Conservation (phyloP, 257 asterid genomes). For the Solanum gandarillasii region DNA sequence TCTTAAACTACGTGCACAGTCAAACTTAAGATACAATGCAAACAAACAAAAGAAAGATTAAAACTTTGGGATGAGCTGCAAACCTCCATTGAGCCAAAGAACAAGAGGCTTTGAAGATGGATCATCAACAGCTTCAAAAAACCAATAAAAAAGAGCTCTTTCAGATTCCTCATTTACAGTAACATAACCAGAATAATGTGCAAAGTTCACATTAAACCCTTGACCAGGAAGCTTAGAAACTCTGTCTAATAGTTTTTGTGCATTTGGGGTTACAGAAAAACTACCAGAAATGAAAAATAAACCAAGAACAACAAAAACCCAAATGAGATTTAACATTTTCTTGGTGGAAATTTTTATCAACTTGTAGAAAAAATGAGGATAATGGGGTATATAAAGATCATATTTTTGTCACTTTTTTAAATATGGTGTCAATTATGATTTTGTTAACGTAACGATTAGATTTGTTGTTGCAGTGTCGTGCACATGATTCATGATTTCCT, state of each 20-base stretch:
- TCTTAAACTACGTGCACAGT: background rate
- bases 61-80: background rate
- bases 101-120: slow-evolving; percentile 83
- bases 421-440: background rate
- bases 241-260: slow-evolving; percentile 47
- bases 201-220: slow-evolving; percentile 63
- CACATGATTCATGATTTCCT: background rate
- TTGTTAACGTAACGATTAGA: background rate
- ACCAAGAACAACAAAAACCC: slow-evolving; percentile 30
- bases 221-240: slow-evolving; percentile 68
- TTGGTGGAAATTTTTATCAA: background rate
- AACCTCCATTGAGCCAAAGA: slow-evolving; percentile 99
- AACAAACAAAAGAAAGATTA: background rate
- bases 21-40: background rate
- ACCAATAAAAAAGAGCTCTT: slow-evolving; percentile 77
- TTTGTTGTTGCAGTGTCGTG: background rate
- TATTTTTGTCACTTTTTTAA: background rate
- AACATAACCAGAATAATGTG: slow-evolving; percentile 65
- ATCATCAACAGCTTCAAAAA: slow-evolving; percentile 81
- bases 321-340: slow-evolving; percentile 38
- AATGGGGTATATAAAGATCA: background rate
- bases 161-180: slow-evolving; percentile 63
- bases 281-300: slow-evolving; percentile 17
- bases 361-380: background rate
- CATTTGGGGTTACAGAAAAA: slow-evolving; percentile 14